A percentile compares a stretch with the other conserved stretches of the same genome.
phyloP scores from a whole-genome alignment of 2,329 filamentous ascomycete genomes.

The Colletotrichum sp. region DNA sequence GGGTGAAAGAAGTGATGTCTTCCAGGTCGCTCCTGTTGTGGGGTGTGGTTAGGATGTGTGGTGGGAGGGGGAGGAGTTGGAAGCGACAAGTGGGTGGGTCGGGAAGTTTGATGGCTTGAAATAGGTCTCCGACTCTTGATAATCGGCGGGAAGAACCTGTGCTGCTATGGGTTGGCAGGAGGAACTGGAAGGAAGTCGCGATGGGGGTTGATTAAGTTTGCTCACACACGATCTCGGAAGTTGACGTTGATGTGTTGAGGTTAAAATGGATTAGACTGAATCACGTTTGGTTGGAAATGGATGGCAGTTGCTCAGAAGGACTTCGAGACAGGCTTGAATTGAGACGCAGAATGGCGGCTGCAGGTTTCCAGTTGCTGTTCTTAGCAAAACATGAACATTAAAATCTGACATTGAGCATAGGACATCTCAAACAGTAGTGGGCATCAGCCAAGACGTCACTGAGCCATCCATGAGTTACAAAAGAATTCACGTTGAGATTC shows the following conservation, averaged over 20 bases:
- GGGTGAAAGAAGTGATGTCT: background rate
- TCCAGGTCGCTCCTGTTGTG: background rate
- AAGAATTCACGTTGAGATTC: too few relatives aligned
- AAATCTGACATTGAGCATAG: background rate
- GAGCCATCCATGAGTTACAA: too few relatives aligned
- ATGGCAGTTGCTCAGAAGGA: background rate
- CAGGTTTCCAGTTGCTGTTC: background rate
- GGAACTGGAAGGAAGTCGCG: background rate
- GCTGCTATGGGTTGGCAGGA: background rate
- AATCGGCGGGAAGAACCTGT: background rate
- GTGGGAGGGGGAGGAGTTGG: background rate
- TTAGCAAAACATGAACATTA: background rate
- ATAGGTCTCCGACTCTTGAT: background rate
- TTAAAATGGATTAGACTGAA: background rate
- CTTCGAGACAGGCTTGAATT: background rate
- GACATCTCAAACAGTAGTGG: rapidly evolving
- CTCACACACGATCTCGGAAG: background rate
- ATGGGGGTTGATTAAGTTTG: background rate
- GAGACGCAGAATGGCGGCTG: background rate
- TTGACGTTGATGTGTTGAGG: rapidly evolving
- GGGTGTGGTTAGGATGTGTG: too few relatives aligned
- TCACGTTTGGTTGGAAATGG: background rate
- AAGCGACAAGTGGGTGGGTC: background rate
- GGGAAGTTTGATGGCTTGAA: background rate
- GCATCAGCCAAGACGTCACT: background rate